Conservation (phyloP, 2,329 filamentous ascomycete species). For the Macrophomina pseudophaseolina region DNA sequence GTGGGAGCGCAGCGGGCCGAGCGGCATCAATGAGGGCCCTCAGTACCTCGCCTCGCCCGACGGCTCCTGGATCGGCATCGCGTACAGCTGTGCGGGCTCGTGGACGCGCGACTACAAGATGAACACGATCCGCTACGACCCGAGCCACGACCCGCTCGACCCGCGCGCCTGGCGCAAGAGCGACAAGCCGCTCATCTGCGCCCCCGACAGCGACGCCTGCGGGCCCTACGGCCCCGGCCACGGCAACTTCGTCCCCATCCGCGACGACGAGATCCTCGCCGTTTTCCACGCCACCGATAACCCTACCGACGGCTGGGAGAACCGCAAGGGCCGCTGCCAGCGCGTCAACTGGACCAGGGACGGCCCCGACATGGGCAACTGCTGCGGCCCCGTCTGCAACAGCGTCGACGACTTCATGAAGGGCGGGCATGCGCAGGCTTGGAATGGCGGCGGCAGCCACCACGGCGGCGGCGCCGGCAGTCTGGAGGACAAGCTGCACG, state of each 20-base stretch:
- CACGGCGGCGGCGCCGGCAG: background rate
- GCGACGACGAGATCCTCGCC: slow-evolving; percentile 47
- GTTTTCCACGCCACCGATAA: slow-evolving; percentile 55
- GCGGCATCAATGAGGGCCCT: slow-evolving; percentile 54
- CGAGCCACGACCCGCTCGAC: slow-evolving; percentile 48
- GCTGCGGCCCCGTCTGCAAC: slow-evolving; percentile 32
- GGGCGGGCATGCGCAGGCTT: slow-evolving; percentile 12
- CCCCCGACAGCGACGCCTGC: slow-evolving; percentile 31
- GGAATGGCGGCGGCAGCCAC: background rate
- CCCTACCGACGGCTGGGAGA: slow-evolving; percentile 51
- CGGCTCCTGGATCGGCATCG: slow-evolving; percentile 50
- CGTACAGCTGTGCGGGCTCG: slow-evolving; percentile 52
- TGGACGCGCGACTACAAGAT: slow-evolving; percentile 58
- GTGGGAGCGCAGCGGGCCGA: slow-evolving; percentile 48
- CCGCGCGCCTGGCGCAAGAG: slow-evolving; percentile 47
- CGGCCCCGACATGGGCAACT: slow-evolving; percentile 41
- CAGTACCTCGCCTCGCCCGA: slow-evolving; percentile 45
- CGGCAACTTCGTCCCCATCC: slow-evolving; percentile 50
- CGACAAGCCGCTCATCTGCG: slow-evolving; percentile 45
- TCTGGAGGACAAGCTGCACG: slow-evolving; percentile 13
- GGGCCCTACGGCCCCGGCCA: slow-evolving; percentile 53
- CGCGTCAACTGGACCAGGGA: slow-evolving; percentile 42
- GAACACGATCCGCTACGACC: slow-evolving; percentile 47
- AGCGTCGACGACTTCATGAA: slow-evolving; percentile 22
- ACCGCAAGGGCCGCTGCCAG: slow-evolving; percentile 52